Base-by-base conservation (phyloP, 768 basidiomycete species). In the Tylopilus rubrobrunneus region DNA sequence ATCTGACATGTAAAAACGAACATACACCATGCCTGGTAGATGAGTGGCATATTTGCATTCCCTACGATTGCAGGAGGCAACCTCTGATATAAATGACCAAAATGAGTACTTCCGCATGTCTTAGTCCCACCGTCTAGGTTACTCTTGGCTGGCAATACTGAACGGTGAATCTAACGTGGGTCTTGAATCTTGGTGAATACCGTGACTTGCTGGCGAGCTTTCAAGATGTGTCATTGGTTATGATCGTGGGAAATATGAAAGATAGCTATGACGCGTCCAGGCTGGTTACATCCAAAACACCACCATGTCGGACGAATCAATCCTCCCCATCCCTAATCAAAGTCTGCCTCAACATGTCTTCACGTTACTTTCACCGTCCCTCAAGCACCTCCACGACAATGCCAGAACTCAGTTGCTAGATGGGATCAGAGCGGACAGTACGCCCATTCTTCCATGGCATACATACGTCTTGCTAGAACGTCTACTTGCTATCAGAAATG, bases 261-360 rank as follows among this genome's bases (percentile, higher is more conserved):
- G 37, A 43, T 44, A 52, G 17, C 19, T 25, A 3, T 57, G 64
- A 65, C 64, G 61, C 64, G 64, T 65, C 27, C 33, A 39, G 17
- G 34, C 5, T 6, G 14, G 12, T 15, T 15, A 34, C 34, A 34
- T 31, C 34, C 34, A 12, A 12, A n/a, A 8, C 25, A 47, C 51
- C 31, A 52, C 57, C 52, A 93, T 94, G 91, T 81, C 90, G 49
- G 89, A 96, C 70, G 91, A 95, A 58, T 73, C 82, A 14, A 83
- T 94, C 3, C 78, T 90, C 37, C 92, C 92, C 0, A 87, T 90
- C 56, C 95, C 94, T 23, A 95, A 97, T 67, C 83, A 94, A 52
- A 74, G 78, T 11, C 79, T 96, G 17, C 79, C 94, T 1, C 88
- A 96, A 62, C 81, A 87, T 64, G 74, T 87, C 12, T 97, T 91